A percentile compares a stretch with the other conserved stretches of the same genome.
These are phyloP conservation scores for Colletotrichum simmondsii DNA, from an alignment of 2,329 filamentous ascomycete genomes.

Conservation along the genomic window DNA sequence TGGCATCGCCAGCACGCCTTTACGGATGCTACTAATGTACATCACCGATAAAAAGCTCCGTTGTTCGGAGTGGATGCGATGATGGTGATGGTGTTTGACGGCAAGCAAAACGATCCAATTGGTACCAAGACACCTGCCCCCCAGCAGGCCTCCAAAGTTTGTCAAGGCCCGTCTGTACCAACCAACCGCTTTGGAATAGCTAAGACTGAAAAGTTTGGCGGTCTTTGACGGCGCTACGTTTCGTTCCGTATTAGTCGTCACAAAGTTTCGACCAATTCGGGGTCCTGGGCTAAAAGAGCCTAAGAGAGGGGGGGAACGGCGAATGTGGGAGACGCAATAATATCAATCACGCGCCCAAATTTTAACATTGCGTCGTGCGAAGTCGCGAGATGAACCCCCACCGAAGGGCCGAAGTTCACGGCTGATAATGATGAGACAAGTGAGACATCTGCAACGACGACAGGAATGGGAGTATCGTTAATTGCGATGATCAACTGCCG, in stretches of 20 bases:
- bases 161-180: neutral
- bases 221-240: neutral
- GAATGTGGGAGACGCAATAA: neutral
- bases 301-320: neutral
- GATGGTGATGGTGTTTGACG: neutral
- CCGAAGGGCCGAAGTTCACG: constrained; percentile 20
- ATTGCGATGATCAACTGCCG: constrained; percentile 16
- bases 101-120: neutral
- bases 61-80: neutral
- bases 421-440: constrained; percentile 21
- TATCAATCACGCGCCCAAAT: constrained; percentile 1
- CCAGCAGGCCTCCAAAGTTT: neutral
- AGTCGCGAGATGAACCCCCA: constrained; percentile 27
- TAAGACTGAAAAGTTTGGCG: neutral
- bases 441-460: constrained; percentile 26
- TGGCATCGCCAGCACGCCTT: constrained; percentile 19
- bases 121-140: neutral
- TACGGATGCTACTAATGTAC: neutral
- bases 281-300: neutral
- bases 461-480: neutral
- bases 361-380: constrained; percentile 6
- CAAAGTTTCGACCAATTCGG: neutral
- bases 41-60: constrained; percentile 7
- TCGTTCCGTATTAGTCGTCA: neutral
- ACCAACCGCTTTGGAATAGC: neutral